These are phyloP conservation scores for Eutrema heterophyllum DNA, from an alignment of 345 rosid species.

Conservation along the genomic window DNA sequence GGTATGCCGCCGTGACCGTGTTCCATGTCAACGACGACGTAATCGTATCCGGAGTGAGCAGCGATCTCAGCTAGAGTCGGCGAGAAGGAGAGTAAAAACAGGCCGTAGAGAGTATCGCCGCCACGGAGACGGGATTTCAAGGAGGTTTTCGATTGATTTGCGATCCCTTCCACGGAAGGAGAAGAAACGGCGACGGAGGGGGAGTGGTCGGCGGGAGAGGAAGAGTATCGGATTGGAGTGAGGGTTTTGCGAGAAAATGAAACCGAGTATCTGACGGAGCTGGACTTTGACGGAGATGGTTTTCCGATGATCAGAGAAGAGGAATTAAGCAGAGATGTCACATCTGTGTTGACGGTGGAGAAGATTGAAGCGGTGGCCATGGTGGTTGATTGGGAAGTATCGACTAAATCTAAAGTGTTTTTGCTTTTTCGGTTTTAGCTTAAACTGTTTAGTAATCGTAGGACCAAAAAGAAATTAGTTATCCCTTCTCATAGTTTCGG, in stretches of 20 bases:
- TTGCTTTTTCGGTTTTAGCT: neutral
- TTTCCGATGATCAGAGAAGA: constrained; percentile 11
- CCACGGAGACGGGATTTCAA: constrained; percentile 70
- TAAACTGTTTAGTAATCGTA: neutral
- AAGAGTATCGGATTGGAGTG: constrained; percentile 26
- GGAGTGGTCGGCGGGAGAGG: constrained; percentile 34
- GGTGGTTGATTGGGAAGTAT: constrained; percentile 18
- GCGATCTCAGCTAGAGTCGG: constrained; percentile 89
- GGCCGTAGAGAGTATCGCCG: constrained; percentile 75
- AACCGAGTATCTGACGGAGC: constrained; percentile 23
- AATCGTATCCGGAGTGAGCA: constrained; percentile 80
- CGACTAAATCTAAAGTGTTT: neutral
- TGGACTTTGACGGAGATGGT: neutral
- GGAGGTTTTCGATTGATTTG: constrained; percentile 23
- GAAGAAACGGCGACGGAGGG: constrained; percentile 17
- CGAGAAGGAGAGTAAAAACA: constrained; percentile 84
- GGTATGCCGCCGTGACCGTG: constrained; percentile 88
- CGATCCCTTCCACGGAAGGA: neutral
- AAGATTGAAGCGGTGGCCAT: constrained; percentile 28
- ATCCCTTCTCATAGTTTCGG: neutral
- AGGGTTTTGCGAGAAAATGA: constrained; percentile 30
- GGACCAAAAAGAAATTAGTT: neutral
- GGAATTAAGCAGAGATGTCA: neutral
- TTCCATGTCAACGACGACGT: constrained; percentile 89
- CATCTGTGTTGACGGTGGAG: constrained; percentile 12